Evolutionary conservation across 2,329 filamentous ascomycete species (phyloP), one percentile per base, ranked within the genome.

Genomic region (Epichloe aotearoae): DNA sequence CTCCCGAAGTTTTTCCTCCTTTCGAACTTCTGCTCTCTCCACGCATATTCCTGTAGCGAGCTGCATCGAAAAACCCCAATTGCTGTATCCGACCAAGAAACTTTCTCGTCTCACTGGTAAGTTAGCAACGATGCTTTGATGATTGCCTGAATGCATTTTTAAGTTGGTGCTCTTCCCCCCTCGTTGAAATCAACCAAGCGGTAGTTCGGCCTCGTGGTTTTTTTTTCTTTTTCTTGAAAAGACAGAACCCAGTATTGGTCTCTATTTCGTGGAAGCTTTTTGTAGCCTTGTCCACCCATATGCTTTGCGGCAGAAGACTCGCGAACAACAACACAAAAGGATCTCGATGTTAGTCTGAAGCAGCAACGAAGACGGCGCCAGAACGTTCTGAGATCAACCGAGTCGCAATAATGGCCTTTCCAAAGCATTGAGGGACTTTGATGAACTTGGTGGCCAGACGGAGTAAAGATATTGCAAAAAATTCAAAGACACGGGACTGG

Each of bases 41-140:
- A 52, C 53, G 47, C 55, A 56, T 54, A 54, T 54, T 49, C 56
- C 54, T 60, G 58, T 54, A 62, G 58, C 56, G 56, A 63, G 59
- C 58, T 54, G 54, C 53, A 56, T 58, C 56, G 54, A 61, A 57
- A 55, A 58, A 54, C 53, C 14, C 12, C 17, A 49, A 56, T 54
- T 50, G 50, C 43, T 53, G 52, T 58, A 53, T 56, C 50, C 51
- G 54, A 47, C 41, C 52, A 53, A 55, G 56, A 52, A 54, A 54
- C 47, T 51, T 51, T 46, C 46, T 12, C 47, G 46, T 46, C 41
- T 53, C 46, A 48, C 54, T 58, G 61, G 61, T 63, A 62, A 62
- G 61, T 63, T 47, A 47, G 36, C 47, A 14, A 26, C 17, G 45
- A 52, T 52, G 52, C 39, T 19, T 15, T 19, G 43, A 38, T 7